These are phyloP conservation scores for Apiosordaria backusii DNA, from an alignment of 495 filamentous ascomycete genomes.

Conservation along the genomic window DNA sequence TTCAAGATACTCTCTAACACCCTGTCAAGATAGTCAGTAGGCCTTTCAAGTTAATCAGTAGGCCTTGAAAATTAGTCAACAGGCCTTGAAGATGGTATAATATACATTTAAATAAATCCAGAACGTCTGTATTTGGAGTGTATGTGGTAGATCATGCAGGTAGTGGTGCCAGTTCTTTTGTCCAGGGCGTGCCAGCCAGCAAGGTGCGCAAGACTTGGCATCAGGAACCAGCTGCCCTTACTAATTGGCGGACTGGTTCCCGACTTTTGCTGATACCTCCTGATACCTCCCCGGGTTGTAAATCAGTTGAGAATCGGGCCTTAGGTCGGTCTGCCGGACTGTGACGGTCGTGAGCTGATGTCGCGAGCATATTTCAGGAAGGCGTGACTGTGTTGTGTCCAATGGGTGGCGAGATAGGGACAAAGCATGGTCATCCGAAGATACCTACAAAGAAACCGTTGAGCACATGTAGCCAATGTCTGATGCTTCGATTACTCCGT, in stretches of 20 bases:
- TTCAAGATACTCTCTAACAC: too few species aligned
- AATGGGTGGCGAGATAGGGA: not conserved
- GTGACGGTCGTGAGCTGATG: not conserved
- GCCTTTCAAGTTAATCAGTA: too few species aligned
- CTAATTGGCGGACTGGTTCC: not conserved
- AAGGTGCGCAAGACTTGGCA: not conserved
- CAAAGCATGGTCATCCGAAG: not conserved
- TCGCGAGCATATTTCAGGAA: not conserved
- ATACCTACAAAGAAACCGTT: not conserved
- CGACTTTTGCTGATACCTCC: too few species aligned
- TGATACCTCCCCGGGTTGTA: not conserved
- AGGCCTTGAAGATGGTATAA: too few species aligned
- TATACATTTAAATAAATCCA: too few species aligned
- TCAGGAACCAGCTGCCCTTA: not conserved
- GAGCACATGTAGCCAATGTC: too few species aligned
- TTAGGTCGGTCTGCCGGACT: not conserved
- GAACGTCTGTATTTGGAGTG: too few species aligned
- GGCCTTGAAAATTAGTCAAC: too few species aligned
- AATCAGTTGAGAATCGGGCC: not conserved
- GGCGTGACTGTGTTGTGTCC: not conserved
- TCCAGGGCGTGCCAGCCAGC: too few species aligned
- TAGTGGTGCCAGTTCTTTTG: too few species aligned
- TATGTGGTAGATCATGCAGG: not conserved
- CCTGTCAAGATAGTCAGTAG: too few species aligned
- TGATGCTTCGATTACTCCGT: not conserved